Evolutionary conservation across 164 flowering plant genomes (phyloP).

Genomic region (Umbilicus rupestris): DNA sequence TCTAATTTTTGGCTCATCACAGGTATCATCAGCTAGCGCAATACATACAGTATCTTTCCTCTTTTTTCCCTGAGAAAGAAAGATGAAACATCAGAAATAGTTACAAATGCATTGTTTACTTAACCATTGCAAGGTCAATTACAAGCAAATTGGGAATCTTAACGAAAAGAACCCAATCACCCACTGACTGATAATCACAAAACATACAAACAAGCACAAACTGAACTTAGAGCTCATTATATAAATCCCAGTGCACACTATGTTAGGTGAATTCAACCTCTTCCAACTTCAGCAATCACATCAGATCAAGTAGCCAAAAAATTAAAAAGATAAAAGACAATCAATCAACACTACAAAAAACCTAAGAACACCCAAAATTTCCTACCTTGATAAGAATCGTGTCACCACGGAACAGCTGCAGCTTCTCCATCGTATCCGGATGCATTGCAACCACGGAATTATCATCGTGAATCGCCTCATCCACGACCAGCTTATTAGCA

Average conservation of each 20-base stretch:
- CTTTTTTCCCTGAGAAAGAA: conserved; percentile 24
- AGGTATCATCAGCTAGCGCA: conserved; percentile 30
- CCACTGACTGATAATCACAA: no score
- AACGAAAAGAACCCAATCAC: no score
- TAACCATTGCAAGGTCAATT: no score
- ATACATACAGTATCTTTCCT: conserved; percentile 27
- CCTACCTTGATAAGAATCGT: conserved; percentile 5
- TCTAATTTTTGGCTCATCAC: conserved; percentile 29
- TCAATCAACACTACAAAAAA: background rate
- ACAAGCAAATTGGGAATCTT: no score
- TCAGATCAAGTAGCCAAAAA: no score
- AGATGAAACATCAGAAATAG: background rate
- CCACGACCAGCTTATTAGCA: conserved; percentile 3
- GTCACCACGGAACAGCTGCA: conserved; percentile 3
- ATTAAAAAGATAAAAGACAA: background rate
- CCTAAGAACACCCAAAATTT: background rate
- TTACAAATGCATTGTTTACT: background rate
- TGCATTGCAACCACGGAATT: conserved; percentile 2
- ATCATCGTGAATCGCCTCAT: conserved; percentile 2
- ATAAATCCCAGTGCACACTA: no score
- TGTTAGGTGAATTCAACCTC: no score
- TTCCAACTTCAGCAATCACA: no score
- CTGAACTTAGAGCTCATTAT: no score
- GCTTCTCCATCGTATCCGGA: conserved; percentile 6
- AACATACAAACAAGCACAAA: no score